Base-by-base conservation (phyloP, 371 early-diverging fungal genomes). In the Rhizopus stolonifer region DNA sequence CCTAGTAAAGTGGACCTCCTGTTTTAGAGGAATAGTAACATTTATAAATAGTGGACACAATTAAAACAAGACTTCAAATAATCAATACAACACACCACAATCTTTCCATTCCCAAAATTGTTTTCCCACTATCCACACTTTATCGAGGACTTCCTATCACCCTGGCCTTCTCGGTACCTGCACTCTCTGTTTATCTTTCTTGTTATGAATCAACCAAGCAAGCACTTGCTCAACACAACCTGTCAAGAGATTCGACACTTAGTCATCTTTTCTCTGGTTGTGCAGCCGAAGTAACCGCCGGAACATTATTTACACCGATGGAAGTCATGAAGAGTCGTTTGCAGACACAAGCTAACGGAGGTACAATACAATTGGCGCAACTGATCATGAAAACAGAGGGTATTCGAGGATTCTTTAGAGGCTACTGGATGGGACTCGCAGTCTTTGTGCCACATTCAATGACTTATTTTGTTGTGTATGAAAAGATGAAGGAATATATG, bases 291-390 rank as follows among this genome's bases (percentile, higher is more conserved):
- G 67, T 81, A 0, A 43, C 65, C 0, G 79, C 82, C 0, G 81
- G 83, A 14, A 48, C 80, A 17, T 64, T 83, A 9, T 84, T 85
- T 80, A 91, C 91, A 5, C 93, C 93, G 3, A 89, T 91, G 89
- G 93, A 91, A 67, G 84, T 92, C 3, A 54, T 92, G 53, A 92
- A 92, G 57, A 85, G 78, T 47, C 76, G 79, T 44, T 65, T 87
- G 31, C 92, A 92, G 54, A 67, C 65, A 32, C 21, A 58, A 25
- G 23, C 31, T 15, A 42, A 26, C 17, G 23, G 32, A 6, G 29
- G n/a, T 33, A 23, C n/a, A 15, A 7, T 22, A 32, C 17, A n/a
- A 15, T 32, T 69, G 5, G 64, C 60, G 11, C 15, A 14, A 2
- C 17, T 26, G 10, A 85, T 92, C 14, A 83, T 75, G 39, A 52